phyloP scores from a whole-genome alignment of 2,329 filamentous ascomycete species.

The Cladophialophora bantiana region DNA sequence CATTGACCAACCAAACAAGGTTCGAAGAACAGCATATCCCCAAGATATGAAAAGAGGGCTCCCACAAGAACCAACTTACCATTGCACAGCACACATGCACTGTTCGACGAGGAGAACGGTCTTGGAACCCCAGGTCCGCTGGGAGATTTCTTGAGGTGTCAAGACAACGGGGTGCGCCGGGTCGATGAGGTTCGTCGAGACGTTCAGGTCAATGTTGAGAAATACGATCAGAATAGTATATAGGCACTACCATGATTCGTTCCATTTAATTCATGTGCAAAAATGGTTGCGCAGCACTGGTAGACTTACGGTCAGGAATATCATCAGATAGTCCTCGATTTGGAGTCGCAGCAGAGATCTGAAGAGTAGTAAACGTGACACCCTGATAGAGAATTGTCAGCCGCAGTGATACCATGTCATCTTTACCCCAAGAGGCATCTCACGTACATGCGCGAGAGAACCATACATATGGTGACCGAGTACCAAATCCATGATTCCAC shows the following conservation, averaged over 20 bases:
- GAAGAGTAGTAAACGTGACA: conserved; percentile 35
- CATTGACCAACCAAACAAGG: neutral
- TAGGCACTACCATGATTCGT: conserved; percentile 34
- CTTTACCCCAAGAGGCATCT: neutral
- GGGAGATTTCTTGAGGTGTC: conserved; percentile 51
- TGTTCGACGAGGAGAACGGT: conserved; percentile 62
- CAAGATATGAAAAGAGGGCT: too few species aligned
- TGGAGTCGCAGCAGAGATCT: conserved; percentile 50
- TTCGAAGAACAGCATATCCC: neutral
- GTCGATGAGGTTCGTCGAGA: conserved; percentile 56
- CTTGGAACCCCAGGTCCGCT: conserved; percentile 61
- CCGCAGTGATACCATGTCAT: neutral
- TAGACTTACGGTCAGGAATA: conserved; percentile 53
- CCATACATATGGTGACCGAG: conserved; percentile 33
- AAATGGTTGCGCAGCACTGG: neutral
- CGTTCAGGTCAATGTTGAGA: conserved; percentile 53
- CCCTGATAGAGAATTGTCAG: conserved; percentile 19
- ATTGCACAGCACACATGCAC: conserved; percentile 59
- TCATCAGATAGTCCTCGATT: conserved; percentile 65
- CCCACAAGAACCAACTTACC: conserved; percentile 42
- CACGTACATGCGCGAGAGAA: conserved; percentile 36
- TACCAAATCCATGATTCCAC: conserved; percentile 43
- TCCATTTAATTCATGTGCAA: neutral
- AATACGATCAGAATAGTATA: conserved; percentile 55
- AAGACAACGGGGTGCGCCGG: conserved; percentile 51